Conservation (phyloP, 2,329 filamentous ascomycete species). For the Nemania abortiva region DNA sequence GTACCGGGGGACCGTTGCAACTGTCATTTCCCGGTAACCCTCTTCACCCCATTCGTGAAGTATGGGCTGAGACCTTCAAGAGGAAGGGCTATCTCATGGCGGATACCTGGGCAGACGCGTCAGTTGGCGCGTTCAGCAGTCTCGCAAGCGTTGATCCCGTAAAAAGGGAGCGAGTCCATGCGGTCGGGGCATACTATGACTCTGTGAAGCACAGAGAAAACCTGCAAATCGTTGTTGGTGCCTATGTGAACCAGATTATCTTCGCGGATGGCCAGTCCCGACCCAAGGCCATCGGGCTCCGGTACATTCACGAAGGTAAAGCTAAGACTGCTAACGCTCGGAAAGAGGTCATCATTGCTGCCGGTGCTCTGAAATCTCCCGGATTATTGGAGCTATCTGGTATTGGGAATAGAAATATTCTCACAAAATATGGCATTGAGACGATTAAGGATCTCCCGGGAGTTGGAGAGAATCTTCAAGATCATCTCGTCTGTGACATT, state of each 20-base stretch:
- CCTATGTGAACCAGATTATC: conserved; percentile 37
- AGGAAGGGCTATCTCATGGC: conserved; percentile 24
- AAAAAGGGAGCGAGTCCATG: conserved; percentile 35
- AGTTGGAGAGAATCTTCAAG: conserved; percentile 46
- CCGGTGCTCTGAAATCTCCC: conserved; percentile 39
- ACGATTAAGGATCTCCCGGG: conserved; percentile 35
- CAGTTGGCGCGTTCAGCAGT: conserved; percentile 42
- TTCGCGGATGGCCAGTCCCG: conserved; percentile 22
- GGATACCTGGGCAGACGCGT: conserved; percentile 25
- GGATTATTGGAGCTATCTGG: conserved; percentile 58
- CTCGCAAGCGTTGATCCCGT: conserved; percentile 38
- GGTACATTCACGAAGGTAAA: conserved; percentile 25
- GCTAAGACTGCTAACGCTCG: conserved; percentile 18
- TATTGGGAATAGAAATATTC: conserved; percentile 38
- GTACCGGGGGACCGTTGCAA: conserved; percentile 34
- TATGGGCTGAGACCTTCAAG: conserved; percentile 36
- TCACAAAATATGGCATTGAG: conserved; percentile 24
- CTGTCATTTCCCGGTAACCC: conserved; percentile 32
- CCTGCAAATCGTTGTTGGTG: conserved; percentile 32
- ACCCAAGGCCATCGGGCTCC: conserved; percentile 31
- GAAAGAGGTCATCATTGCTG: conserved; percentile 43
- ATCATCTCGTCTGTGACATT: conserved; percentile 40
- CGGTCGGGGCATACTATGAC: conserved; percentile 38
- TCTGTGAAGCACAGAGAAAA: conserved; percentile 36
- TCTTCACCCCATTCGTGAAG: conserved; percentile 36